These are phyloP conservation scores for Fusarium concolor DNA, from an alignment of 2,329 filamentous ascomycete species.

Conservation along the genomic window DNA sequence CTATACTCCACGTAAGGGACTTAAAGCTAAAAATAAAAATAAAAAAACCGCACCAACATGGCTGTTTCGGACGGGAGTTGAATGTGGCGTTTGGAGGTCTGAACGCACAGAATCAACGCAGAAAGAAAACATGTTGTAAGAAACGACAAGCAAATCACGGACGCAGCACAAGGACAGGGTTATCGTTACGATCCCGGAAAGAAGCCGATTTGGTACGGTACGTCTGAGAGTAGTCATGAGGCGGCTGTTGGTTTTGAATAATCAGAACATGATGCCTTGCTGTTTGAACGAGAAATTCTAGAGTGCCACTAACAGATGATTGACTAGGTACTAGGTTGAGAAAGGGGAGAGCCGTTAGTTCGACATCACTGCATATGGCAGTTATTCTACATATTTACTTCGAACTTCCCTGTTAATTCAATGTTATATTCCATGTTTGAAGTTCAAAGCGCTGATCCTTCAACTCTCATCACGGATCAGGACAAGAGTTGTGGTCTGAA, in stretches of 20 bases:
- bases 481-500: neutral
- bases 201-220: slow-evolving; percentile 19
- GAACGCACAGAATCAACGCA: slow-evolving; percentile 10
- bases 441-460: neutral
- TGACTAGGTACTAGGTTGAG: neutral
- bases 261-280: slow-evolving; percentile 1
- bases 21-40: too few relatives aligned
- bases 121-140: neutral
- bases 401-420: slow-evolving; percentile 19
- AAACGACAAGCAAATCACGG: slow-evolving; percentile 18
- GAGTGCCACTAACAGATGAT: neutral
- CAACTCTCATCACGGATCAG: slow-evolving; percentile 9
- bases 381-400: slow-evolving; percentile 6
- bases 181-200: neutral
- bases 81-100: slow-evolving; percentile 27
- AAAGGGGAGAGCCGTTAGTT: slow-evolving; percentile 23
- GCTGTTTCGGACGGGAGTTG: slow-evolving; percentile 13
- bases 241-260: neutral
- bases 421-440: slow-evolving; percentile 20
- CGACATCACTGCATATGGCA: neutral
- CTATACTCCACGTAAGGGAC: neutral
- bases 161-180: slow-evolving; percentile 19
- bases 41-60: slow-evolving; percentile 10
- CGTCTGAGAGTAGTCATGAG: neutral
- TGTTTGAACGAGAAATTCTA: slow-evolving; percentile 12